Conservation (phyloP, 805 yeast genomes). For the Saccharomycodes ludwigii region DNA sequence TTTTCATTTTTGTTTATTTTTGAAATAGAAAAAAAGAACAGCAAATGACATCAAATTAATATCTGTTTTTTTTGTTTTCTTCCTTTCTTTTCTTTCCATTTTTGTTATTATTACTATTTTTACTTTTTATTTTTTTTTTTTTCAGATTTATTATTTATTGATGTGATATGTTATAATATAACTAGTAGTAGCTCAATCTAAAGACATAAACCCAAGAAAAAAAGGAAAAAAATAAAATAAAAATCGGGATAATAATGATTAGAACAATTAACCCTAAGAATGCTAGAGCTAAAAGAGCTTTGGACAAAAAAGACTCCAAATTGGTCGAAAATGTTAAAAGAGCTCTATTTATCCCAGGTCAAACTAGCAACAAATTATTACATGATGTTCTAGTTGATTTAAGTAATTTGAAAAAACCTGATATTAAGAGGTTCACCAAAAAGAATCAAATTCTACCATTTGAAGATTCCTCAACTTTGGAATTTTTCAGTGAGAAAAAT, state of each 20-base stretch:
- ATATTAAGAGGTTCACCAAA: slow-evolving; percentile 71
- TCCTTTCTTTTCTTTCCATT: background rate
- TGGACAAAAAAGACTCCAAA: slow-evolving; percentile 81
- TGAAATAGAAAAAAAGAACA: background rate
- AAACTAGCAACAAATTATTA: slow-evolving; percentile 61
- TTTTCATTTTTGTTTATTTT: background rate
- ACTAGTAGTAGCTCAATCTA: too few species aligned
- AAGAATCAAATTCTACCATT: slow-evolving; percentile 88
- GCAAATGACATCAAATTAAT: background rate
- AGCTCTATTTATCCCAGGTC: slow-evolving; percentile 86
- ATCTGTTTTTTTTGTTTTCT: too few species aligned
- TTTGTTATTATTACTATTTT: too few species aligned
- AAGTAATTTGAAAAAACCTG: slow-evolving; percentile 84
- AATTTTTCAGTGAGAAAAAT: slow-evolving; percentile 90
- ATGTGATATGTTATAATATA: too few species aligned
- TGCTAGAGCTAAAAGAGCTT: slow-evolving; percentile 90
- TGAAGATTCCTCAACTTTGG: slow-evolving; percentile 76
- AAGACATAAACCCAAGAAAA: too few species aligned
- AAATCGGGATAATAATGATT: slow-evolving; percentile 14
- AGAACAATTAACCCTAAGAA: slow-evolving; percentile 73
- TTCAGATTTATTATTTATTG: too few species aligned
- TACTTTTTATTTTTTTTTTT: background rate
- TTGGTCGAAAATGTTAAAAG: slow-evolving; percentile 79
- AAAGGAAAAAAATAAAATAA: too few species aligned
- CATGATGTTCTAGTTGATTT: slow-evolving; percentile 87